Conservation (phyloP, 2,329 filamentous ascomycete species). For the Monilinia vaccinii-corymbosi region DNA sequence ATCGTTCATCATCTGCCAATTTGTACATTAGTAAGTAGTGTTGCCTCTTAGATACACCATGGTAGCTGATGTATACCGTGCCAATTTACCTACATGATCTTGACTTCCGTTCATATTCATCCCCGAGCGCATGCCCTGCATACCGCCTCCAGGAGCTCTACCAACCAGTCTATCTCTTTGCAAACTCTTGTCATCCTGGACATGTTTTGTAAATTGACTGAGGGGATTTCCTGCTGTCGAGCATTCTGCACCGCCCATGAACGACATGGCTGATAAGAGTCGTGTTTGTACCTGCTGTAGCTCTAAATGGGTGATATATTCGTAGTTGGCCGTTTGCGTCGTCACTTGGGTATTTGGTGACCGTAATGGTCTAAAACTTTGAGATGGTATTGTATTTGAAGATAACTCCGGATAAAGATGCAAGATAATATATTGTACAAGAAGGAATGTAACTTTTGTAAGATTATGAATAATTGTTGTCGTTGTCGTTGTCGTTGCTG, state of each 20-base stretch:
- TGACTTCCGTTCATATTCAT: conserved; percentile 43
- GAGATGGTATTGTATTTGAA: not conserved
- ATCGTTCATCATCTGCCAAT: conserved; percentile 76
- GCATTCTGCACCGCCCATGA: conserved; percentile 92
- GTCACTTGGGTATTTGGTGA: not conserved
- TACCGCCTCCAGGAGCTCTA: conserved; percentile 57
- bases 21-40: conserved; percentile 6
- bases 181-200: conserved; percentile 89
- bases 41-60: not conserved
- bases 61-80: not conserved
- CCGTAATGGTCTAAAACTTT: not conserved
- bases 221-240: conserved; percentile 93
- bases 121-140: conserved; percentile 65
- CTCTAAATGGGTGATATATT: not conserved
- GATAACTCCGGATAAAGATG: not conserved
- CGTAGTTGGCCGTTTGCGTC: not conserved
- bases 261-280: conserved; percentile 59
- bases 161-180: conserved; percentile 84
- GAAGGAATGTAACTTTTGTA: not conserved
- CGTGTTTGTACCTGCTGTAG: not conserved
- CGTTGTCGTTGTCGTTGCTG: not conserved
- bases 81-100: conserved; percentile 49
- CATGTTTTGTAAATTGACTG: conserved; percentile 95
- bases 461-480: not conserved
- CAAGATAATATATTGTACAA: conserved; percentile 7